Conservation (phyloP, 2,329 filamentous ascomycete species). For the Ceratocystis albifundus region DNA sequence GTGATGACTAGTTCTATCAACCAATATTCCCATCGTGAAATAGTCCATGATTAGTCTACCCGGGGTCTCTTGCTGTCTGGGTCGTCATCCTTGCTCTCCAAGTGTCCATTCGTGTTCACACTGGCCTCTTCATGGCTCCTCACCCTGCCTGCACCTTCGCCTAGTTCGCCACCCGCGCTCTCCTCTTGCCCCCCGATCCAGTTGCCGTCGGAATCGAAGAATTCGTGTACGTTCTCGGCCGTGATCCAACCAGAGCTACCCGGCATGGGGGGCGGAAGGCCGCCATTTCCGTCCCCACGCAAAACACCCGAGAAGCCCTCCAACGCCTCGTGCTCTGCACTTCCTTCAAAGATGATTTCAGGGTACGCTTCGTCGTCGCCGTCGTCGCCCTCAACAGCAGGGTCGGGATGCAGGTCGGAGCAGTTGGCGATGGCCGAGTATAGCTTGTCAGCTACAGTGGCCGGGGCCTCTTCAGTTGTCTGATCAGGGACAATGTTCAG, state of each 20-base stretch:
- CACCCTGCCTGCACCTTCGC: constrained; percentile 52
- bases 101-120: constrained; percentile 41
- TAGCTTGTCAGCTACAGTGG: constrained; percentile 35
- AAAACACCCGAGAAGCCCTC: constrained; percentile 48
- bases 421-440: constrained; percentile 63
- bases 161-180: constrained; percentile 41
- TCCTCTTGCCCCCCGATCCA: constrained; percentile 52
- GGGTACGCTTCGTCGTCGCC: constrained; percentile 40
- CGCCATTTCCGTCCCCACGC: constrained; percentile 37
- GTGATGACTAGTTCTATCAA: background rate
- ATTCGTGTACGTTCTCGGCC: constrained; percentile 77
- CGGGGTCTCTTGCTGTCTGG: constrained; percentile 39
- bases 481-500: constrained; percentile 50
- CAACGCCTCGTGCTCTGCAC: constrained; percentile 39
- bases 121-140: constrained; percentile 44
- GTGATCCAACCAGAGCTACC: constrained; percentile 79
- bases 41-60: constrained; percentile 31
- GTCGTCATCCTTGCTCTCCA: constrained; percentile 32
- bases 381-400: constrained; percentile 45
- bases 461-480: constrained; percentile 25
- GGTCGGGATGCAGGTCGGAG: constrained; percentile 65
- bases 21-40: background rate
- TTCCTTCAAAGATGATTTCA: constrained; percentile 45
- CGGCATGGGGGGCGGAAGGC: constrained; percentile 54
- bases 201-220: constrained; percentile 69